These are phyloP conservation scores for Viridothelium virens DNA, from an alignment of 495 filamentous ascomycete species.

Conservation along the genomic window DNA sequence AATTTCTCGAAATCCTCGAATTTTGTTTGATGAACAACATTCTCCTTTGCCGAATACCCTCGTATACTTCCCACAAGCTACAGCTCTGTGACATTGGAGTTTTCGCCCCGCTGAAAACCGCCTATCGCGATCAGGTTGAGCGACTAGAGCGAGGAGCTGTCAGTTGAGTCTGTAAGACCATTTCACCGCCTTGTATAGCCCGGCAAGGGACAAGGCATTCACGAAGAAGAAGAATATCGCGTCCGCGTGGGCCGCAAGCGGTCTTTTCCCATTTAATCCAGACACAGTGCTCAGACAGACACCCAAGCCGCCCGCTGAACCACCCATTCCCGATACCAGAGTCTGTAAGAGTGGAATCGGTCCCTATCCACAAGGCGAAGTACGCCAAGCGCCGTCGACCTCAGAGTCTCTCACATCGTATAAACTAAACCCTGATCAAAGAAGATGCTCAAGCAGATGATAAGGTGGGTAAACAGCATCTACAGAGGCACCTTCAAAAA, in stretches of 20 bases:
- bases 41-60: constrained; percentile 18
- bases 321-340: neutral
- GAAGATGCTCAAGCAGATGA: constrained; percentile 17
- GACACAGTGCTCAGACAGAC: constrained; percentile 10
- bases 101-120: constrained; percentile 17
- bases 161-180: constrained; percentile 17
- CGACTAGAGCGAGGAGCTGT: constrained; percentile 18
- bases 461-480: constrained; percentile 13
- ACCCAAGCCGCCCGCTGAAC: constrained; percentile 5
- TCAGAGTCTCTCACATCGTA: constrained; percentile 16
- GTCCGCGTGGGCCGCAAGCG: neutral
- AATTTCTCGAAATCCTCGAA: constrained; percentile 21
- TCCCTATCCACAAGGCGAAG: neutral
- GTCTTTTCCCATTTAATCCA: constrained; percentile 13
- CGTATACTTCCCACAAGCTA: constrained; percentile 21
- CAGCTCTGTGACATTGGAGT: constrained; percentile 19
- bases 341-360: neutral
- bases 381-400: constrained; percentile 17
- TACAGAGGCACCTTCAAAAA: constrained; percentile 19
- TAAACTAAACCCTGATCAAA: constrained; percentile 20
- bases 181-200: constrained; percentile 17
- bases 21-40: constrained; percentile 25
- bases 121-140: constrained; percentile 21
- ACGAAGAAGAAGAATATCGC: neutral
- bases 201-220: constrained; percentile 16